A percentile compares a stretch with the other conserved stretches of the same genome.
Evolutionary conservation across 306 rosid genomes (phyloP).

Genomic region (Cyamopsis tetragonoloba): DNA sequence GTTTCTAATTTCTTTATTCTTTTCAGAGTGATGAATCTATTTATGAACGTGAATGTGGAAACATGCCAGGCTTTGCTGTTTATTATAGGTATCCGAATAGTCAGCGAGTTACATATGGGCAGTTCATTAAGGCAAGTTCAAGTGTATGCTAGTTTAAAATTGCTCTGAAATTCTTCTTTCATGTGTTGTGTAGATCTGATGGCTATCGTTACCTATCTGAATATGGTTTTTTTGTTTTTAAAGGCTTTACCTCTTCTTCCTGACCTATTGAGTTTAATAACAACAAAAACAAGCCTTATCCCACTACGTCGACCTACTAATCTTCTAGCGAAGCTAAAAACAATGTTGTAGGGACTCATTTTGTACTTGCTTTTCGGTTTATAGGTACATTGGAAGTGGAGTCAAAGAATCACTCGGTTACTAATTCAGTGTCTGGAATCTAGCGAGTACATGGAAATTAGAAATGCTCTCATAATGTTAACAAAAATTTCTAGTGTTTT

Average conservation of each 20-base stretch:
- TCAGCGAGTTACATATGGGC: conserved; percentile 89
- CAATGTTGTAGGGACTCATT: background rate
- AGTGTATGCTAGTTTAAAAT: conserved; percentile 18
- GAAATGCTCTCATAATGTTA: conserved; percentile 91
- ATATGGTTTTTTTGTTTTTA: background rate
- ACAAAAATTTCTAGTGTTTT: conserved; percentile 89
- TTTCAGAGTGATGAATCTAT: conserved; percentile 92
- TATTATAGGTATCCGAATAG: conserved; percentile 93
- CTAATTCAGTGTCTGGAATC: conserved; percentile 95
- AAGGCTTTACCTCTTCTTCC: background rate
- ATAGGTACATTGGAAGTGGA: conserved; percentile 99
- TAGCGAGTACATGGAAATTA: conserved; percentile 94
- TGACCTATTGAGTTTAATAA: background rate
- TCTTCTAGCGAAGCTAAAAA: background rate
- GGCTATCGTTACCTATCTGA: background rate
- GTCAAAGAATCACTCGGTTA: conserved; percentile 88
- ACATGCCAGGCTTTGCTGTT: conserved; percentile 99
- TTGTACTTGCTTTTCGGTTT: conserved; percentile 19
- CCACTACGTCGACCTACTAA: too few species aligned
- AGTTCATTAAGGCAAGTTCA: conserved; percentile 81
- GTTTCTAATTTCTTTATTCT: background rate
- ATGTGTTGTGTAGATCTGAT: background rate
- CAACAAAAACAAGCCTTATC: too few species aligned
- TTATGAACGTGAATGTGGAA: conserved; percentile 97
- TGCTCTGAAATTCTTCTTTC: conserved; percentile 9